Percentiles rank a stretch among this genome's conserved stretches.
These are phyloP conservation scores for Solanum bukasovii DNA, from an alignment of 257 asterid species.

Conservation along the genomic window DNA sequence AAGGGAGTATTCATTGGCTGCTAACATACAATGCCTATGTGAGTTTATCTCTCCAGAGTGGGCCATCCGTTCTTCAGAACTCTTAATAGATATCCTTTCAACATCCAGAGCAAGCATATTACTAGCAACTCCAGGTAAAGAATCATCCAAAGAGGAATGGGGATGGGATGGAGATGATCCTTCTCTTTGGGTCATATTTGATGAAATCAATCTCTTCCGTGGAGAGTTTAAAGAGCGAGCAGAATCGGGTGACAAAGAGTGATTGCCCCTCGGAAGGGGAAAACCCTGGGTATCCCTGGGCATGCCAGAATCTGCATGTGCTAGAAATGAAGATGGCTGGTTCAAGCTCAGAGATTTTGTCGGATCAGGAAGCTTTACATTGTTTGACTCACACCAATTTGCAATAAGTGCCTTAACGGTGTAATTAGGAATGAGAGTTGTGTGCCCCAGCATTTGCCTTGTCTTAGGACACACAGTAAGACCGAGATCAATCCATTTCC, in stretches of 20 bases:
- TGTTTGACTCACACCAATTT: slow-evolving; percentile 23
- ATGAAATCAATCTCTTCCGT: not conserved
- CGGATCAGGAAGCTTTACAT: slow-evolving; percentile 25
- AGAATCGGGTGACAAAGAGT: slow-evolving; percentile 19
- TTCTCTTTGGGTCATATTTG: slow-evolving; percentile 5
- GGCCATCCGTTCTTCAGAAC: slow-evolving; percentile 10
- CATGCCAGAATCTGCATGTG: slow-evolving; percentile 9
- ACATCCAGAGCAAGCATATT: slow-evolving; percentile 8
- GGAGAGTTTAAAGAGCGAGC: slow-evolving; percentile 15
- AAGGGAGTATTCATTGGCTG: slow-evolving; percentile 4
- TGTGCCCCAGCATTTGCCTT: slow-evolving; percentile 19
- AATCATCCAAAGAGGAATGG: slow-evolving; percentile 17
- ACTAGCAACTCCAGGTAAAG: slow-evolving; percentile 12
- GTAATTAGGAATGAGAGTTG: slow-evolving; percentile 27
- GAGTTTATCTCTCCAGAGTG: not conserved
- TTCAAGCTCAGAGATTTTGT: slow-evolving; percentile 16
- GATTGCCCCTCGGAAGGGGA: slow-evolving; percentile 11
- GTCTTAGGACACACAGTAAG: slow-evolving; percentile 32
- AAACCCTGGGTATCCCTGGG: slow-evolving; percentile 7
- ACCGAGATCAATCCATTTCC: slow-evolving; percentile 30
- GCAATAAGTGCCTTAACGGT: slow-evolving; percentile 30
- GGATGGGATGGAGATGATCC: slow-evolving; percentile 10
- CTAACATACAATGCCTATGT: not conserved
- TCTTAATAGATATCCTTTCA: slow-evolving; percentile 6
- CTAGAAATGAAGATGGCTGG: slow-evolving; percentile 13